Evolutionary conservation across 2,329 filamentous ascomycete genomes (phyloP).

Genomic region (Taxawa tesnikishii): DNA sequence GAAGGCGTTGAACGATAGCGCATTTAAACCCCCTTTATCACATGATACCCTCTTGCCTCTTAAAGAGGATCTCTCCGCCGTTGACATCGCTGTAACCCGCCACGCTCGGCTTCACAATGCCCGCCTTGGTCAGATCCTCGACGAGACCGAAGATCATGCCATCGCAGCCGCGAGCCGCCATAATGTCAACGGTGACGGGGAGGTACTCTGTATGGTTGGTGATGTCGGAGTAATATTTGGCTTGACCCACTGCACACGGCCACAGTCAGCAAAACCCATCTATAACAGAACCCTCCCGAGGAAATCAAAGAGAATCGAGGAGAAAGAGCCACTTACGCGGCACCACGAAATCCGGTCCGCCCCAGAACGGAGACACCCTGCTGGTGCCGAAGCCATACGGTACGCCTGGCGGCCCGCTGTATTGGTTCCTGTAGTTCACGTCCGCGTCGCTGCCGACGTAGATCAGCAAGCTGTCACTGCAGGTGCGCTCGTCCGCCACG

Average conservation of each 20-base stretch:
- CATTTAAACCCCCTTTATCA: no score
- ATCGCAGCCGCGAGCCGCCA: constrained; percentile 50
- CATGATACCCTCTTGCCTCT: no score
- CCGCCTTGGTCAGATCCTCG: constrained; percentile 36
- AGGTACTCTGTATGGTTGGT: constrained; percentile 37
- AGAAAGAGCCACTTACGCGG: constrained; percentile 18
- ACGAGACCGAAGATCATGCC: constrained; percentile 44
- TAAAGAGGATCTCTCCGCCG: constrained; percentile 28
- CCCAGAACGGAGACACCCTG: constrained; percentile 35
- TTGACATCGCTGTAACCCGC: constrained; percentile 29
- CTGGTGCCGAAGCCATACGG: constrained; percentile 37
- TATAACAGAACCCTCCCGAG: not conserved
- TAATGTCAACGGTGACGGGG: constrained; percentile 45
- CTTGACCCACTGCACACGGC: constrained; percentile 25
- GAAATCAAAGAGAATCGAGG: not conserved
- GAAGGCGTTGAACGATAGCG: no score
- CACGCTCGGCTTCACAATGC: constrained; percentile 33
- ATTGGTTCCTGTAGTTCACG: constrained; percentile 33
- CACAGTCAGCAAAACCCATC: not conserved
- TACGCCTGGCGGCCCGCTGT: constrained; percentile 27
- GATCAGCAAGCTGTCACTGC: constrained; percentile 37
- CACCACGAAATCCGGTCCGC: constrained; percentile 35
- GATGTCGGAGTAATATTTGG: constrained; percentile 33
- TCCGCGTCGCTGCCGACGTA: constrained; percentile 32
- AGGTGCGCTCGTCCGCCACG: constrained; percentile 27